phyloP scores from a whole-genome alignment of 2,329 filamentous ascomycete genomes.

The Aulographum hederae region DNA sequence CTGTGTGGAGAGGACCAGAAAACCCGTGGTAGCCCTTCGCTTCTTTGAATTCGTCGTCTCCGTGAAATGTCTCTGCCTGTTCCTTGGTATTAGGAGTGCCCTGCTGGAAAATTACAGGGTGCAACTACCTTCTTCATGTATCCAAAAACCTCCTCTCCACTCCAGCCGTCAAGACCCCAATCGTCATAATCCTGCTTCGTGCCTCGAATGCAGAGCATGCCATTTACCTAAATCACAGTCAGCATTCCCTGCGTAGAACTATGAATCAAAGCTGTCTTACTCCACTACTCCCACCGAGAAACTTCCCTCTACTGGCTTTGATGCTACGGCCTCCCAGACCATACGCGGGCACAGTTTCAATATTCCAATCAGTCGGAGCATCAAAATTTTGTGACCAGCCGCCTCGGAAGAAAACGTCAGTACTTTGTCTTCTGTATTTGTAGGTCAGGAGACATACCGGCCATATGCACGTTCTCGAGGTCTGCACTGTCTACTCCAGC shows the following conservation, averaged over 20 bases:
- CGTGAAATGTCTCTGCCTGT: not conserved
- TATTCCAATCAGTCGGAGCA: conserved; percentile 33
- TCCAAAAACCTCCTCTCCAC: conserved; percentile 35
- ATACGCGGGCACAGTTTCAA: conserved; percentile 21
- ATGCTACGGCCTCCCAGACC: conserved; percentile 25
- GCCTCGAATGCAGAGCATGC: conserved; percentile 30
- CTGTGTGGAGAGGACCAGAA: not conserved
- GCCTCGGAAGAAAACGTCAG: no score
- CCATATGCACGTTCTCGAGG: conserved; percentile 32
- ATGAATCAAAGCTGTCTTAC: no score
- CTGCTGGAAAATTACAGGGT: no score
- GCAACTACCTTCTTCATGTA: conserved; percentile 39
- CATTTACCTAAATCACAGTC: no score
- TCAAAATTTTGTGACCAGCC: conserved; percentile 28
- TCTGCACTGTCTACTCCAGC: conserved; percentile 26
- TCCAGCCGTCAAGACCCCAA: conserved; percentile 37
- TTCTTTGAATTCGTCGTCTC: not conserved
- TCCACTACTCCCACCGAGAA: conserved; percentile 19
- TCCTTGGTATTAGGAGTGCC: no score
- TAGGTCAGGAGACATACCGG: conserved; percentile 21
- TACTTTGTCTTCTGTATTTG: no score
- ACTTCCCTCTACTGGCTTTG: conserved; percentile 24
- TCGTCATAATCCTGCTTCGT: conserved; percentile 34
- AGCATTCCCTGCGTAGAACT: no score
- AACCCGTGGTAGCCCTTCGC: not conserved